Percentiles rank a stretch among this genome's conserved stretches.
These are phyloP conservation scores for maize (Zea mays) DNA, from an alignment of 176 grass and related monocot genomes.

Conservation along the genomic window Zm-B73-REFERENCE-NAM-5.0 NC_050102.1:150344001-150344500, in stretches of 20 bases:
- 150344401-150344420: background rate
- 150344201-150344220: background rate
- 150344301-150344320: too few species aligned
- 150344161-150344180: background rate
- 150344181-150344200: background rate
- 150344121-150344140: background rate
- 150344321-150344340: too few species aligned
- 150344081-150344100: background rate
- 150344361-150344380: background rate
- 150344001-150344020: slow-evolving; percentile 55
- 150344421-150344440: too few species aligned
- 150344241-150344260: too few species aligned
- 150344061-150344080: background rate
- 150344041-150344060: background rate
- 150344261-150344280: too few species aligned
- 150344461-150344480: too few species aligned
- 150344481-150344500: too few species aligned
- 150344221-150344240: background rate
- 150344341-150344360: background rate
- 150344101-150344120: background rate
- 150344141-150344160: background rate
- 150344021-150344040: background rate
- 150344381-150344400: background rate
- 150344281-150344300: too few species aligned
- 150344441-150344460: too few species aligned